Evolutionary conservation across 2,329 filamentous ascomycete species (phyloP), one percentile per base, ranked within the genome.

Genomic region (Hortaea werneckii): DNA sequence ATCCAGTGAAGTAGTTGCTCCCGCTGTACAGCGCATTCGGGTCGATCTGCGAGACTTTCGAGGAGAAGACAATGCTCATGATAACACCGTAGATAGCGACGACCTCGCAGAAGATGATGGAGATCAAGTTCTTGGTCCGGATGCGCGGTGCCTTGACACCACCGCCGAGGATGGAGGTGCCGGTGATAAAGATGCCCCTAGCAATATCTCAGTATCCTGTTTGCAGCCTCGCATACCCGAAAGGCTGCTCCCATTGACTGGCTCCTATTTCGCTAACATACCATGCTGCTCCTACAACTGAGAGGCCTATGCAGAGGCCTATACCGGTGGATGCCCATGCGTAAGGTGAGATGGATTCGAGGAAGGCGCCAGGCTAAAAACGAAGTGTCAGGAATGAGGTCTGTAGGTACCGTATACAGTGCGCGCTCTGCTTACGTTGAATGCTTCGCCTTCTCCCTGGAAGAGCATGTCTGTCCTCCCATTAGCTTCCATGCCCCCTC

Each of bases 41-140:
- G 38, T 73, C 63, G 29, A 92, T 77, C 46, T 76, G 67, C 58
- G 78, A 77, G 58, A 98, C 72, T 69, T 95, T 94, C 51, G 89
- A 78, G 40, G 89, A 94, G 74, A 96, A 96, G 61, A 98, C 85
- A 66, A 98, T 98, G 60, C 89, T 85, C 88, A 98, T 98, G 72
- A 98, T 98, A 70, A 98, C 90, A 60, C 94, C 94, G 77, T 98
- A 98, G 68, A 98, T 98, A 69, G 92, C 92, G 62, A 98, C 92
- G 63, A 98, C 92, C 73, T 98, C 92, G 75, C 92, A 98, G 73
- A 98, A 98, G 72, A 98, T 96, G 69, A 98, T 98, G 61, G 90
- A 96, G 67, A 98, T 96, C 63, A 98, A 71, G 76, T 98, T 98
- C 82, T 98, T 98, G 53, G 92, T 98, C 67, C 92, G 87, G 71